These are phyloP conservation scores for Trametopsis cervina DNA, from an alignment of 768 basidiomycete genomes.

Conservation along the genomic window DNA sequence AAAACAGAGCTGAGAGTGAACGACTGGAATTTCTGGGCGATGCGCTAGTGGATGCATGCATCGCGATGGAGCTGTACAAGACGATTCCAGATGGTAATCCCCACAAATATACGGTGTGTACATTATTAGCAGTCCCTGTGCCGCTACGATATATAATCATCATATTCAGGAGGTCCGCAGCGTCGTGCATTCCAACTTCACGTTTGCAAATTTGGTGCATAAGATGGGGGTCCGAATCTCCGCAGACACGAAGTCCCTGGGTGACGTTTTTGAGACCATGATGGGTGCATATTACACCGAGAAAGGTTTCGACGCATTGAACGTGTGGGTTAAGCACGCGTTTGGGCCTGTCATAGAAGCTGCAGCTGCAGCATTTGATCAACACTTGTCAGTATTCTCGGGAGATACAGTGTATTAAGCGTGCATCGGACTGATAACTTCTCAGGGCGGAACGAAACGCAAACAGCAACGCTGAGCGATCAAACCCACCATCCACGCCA, in stretches of 20 bases:
- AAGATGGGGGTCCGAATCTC: slow-evolving; percentile 13
- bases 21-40: slow-evolving; percentile 44
- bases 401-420: neutral
- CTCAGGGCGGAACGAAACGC: too few relatives aligned
- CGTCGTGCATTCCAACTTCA: slow-evolving; percentile 22
- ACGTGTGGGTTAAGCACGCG: slow-evolving; percentile 31
- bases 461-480: neutral
- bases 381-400: slow-evolving; percentile 14
- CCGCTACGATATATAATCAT: too few relatives aligned
- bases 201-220: slow-evolving; percentile 22
- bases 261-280: slow-evolving; percentile 41
- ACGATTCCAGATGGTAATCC: slow-evolving; percentile 20
- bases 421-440: neutral
- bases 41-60: slow-evolving; percentile 35
- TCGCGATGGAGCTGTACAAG: slow-evolving; percentile 34
- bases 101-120: slow-evolving; percentile 23
- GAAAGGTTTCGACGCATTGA: slow-evolving; percentile 30
- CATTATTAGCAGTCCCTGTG: neutral
- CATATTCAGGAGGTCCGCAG: slow-evolving; percentile 16
- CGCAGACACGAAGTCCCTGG: slow-evolving; percentile 29
- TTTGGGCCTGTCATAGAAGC: slow-evolving; percentile 32
- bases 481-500: too few relatives aligned
- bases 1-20: slow-evolving; percentile 24
- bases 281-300: slow-evolving; percentile 37
- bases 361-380: slow-evolving; percentile 24